These are phyloP conservation scores for Chlamydomonas reinhardtii DNA, from an alignment of 163 green algal species.

Conservation along the genomic window DNA sequence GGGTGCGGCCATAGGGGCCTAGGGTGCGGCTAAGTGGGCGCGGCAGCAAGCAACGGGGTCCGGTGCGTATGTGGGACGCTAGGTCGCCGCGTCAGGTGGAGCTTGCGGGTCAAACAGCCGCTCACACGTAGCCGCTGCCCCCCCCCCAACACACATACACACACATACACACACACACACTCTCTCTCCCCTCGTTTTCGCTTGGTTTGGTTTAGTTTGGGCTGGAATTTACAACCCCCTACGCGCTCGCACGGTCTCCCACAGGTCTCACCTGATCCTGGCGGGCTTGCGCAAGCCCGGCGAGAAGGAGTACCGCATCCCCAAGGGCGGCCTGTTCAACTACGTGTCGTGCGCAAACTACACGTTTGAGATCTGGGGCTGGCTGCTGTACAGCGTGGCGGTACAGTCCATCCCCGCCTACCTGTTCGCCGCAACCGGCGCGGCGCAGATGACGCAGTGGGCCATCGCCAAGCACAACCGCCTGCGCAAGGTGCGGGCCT, in stretches of 20 bases:
- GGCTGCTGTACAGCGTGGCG: slow-evolving; percentile 86
- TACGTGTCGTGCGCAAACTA: slow-evolving; percentile 99
- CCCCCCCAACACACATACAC: no score
- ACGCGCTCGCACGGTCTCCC: no score
- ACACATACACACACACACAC: no score
- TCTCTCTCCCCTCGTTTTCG: no score
- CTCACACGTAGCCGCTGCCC: no score
- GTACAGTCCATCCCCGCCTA: slow-evolving; percentile 85
- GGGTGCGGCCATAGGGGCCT: neutral
- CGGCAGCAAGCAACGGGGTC: no score
- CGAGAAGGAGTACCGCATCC: slow-evolving; percentile 92
- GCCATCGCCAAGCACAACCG: slow-evolving; percentile 93
- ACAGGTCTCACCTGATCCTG: slow-evolving; percentile 93
- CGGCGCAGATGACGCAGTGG: slow-evolving; percentile 95
- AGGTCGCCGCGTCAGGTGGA: no score
- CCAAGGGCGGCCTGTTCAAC: slow-evolving; percentile 93
- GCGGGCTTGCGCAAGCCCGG: slow-evolving; percentile 82
- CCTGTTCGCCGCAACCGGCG: slow-evolving; percentile 90
- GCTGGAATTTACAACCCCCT: no score
- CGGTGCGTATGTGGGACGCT: no score
- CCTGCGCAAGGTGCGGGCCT: slow-evolving; percentile 80
- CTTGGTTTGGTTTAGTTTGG: no score
- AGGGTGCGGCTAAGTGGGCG: no score
- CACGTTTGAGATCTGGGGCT: slow-evolving; percentile 93
- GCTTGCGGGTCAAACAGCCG: no score